phyloP scores from a whole-genome alignment of 495 filamentous ascomycete species.

The Rhypophila decipiens region DNA sequence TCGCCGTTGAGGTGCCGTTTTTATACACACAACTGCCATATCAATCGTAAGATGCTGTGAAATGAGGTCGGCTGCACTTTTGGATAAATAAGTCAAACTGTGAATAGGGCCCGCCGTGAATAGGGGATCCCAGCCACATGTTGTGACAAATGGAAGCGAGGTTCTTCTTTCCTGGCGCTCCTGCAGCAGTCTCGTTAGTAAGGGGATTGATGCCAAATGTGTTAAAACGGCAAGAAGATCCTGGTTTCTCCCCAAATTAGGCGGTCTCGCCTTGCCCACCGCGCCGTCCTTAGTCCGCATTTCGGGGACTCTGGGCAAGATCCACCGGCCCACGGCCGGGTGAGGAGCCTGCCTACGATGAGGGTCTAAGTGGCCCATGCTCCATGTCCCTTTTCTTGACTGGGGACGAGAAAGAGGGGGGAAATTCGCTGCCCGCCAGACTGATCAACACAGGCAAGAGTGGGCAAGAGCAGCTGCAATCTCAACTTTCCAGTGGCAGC shows the following conservation, averaged over 20 bases:
- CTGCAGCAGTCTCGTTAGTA: background rate
- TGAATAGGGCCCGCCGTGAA: background rate
- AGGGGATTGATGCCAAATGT: slow-evolving; percentile 1
- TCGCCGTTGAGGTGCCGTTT: background rate
- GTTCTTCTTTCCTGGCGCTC: slow-evolving; percentile 10
- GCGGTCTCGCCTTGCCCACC: slow-evolving; percentile 26
- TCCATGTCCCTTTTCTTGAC: too few species aligned
- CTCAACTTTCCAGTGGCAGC: too few species aligned
- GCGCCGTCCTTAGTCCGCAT: background rate
- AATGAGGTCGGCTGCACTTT: too few species aligned
- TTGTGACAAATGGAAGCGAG: slow-evolving; percentile 19
- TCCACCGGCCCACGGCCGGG: slow-evolving; percentile 16
- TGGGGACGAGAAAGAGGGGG: too few species aligned
- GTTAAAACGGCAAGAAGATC: slow-evolving; percentile 31
- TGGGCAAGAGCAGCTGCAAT: too few species aligned
- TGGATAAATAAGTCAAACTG: background rate
- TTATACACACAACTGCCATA: too few species aligned
- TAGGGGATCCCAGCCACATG: slow-evolving; percentile 20
- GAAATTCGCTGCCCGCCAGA: too few species aligned
- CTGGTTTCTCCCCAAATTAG: slow-evolving; percentile 29
- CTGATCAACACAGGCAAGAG: background rate
- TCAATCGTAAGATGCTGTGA: too few species aligned
- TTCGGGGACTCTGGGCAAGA: background rate
- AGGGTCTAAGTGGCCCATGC: background rate
- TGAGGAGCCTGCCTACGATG: slow-evolving; percentile 14